These are phyloP conservation scores for Achlya hypogyna DNA, from an alignment of 352 stramenopile species.

Conservation along the genomic window DNA sequence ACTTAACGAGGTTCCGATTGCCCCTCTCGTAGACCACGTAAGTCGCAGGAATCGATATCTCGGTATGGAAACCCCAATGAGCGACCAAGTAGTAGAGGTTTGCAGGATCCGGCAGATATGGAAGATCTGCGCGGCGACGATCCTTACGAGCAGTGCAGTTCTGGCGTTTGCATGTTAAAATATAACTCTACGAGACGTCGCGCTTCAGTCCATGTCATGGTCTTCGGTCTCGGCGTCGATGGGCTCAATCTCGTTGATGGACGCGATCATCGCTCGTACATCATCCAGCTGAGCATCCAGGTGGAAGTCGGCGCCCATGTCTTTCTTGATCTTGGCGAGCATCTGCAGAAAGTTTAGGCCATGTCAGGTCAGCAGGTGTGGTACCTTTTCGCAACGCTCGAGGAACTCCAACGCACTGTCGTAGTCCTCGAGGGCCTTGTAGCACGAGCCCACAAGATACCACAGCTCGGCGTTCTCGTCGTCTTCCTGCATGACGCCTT, in stretches of 20 bases:
- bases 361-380: neutral
- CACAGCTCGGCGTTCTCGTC: slow-evolving; percentile 85
- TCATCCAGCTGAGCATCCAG: slow-evolving; percentile 64
- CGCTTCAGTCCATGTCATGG: slow-evolving; percentile 63
- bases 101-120: too few species aligned
- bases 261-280: slow-evolving; percentile 1
- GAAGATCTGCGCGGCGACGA: too few species aligned
- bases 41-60: too few species aligned
- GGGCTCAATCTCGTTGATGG: slow-evolving; percentile 14
- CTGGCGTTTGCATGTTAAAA: too few species aligned
- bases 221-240: slow-evolving; percentile 36
- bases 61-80: too few species aligned
- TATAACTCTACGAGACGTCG: neutral
- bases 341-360: slow-evolving; percentile 25
- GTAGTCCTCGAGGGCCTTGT: slow-evolving; percentile 78
- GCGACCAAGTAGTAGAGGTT: too few species aligned
- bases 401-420: slow-evolving; percentile 79
- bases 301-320: slow-evolving; percentile 61
- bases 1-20: too few species aligned
- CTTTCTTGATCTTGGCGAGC: slow-evolving; percentile 72
- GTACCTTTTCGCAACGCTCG: slow-evolving; percentile 44
- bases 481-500: slow-evolving; percentile 84
- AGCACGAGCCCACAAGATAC: slow-evolving; percentile 83
- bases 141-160: too few species aligned
- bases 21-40: too few species aligned